Conservation (phyloP, 257 asterid species). For the Nicotiana noctiflora region DNA sequence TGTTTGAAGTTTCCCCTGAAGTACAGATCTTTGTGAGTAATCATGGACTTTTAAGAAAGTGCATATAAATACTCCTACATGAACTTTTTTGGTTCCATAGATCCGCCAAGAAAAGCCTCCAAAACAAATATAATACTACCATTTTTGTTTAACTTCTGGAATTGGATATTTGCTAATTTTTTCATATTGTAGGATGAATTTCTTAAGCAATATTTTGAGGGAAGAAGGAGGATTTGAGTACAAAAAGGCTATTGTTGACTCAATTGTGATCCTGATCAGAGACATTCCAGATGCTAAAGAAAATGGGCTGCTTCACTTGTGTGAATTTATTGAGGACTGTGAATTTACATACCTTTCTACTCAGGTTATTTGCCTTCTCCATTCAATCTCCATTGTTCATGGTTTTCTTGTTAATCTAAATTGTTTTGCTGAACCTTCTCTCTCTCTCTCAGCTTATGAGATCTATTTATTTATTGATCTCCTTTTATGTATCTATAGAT, state of each 20-base stretch:
- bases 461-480: not conserved
- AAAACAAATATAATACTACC: too few relatives aligned
- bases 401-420: not conserved
- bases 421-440: not conserved
- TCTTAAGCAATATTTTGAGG: slow-evolving; percentile 87
- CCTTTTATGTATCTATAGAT: slow-evolving; percentile 30
- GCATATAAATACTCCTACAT: not conserved
- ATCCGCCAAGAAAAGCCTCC: not conserved
- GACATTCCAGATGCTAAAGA: slow-evolving; percentile 97
- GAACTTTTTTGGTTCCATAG: not conserved
- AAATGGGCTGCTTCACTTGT: slow-evolving; percentile 79
- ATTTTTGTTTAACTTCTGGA: too few relatives aligned
- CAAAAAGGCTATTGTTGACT: slow-evolving; percentile 92
- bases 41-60: slow-evolving; percentile 4
- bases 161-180: too few relatives aligned
- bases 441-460: not conserved
- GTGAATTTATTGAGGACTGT: slow-evolving; percentile 97
- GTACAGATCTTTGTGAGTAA: slow-evolving; percentile 86
- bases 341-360: slow-evolving; percentile 97
- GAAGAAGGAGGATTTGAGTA: slow-evolving; percentile 97
- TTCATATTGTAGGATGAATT: slow-evolving; percentile 59
- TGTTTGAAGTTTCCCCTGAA: slow-evolving; percentile 93
- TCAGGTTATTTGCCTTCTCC: slow-evolving; percentile 43
- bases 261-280: slow-evolving; percentile 88
- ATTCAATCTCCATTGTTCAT: not conserved